A percentile compares a stretch with the other conserved stretches of the same genome.
Conservation (phyloP, 2,329 filamentous ascomycete genomes). For the Diplodia corticola region DNA sequence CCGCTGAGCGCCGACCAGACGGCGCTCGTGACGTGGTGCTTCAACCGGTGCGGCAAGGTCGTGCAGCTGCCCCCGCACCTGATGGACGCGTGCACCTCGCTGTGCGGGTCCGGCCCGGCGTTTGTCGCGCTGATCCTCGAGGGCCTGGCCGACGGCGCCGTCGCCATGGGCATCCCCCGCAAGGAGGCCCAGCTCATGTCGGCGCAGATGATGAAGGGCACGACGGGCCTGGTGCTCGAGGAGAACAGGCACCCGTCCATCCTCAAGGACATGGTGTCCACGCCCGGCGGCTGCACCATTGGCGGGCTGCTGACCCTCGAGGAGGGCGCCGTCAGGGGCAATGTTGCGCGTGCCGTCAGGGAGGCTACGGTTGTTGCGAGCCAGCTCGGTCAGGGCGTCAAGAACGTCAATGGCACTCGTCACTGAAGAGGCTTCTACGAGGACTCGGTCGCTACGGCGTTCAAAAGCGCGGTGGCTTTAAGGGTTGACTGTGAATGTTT, state of each 20-base stretch:
- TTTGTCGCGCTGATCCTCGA: constrained; percentile 77
- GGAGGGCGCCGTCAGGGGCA: constrained; percentile 68
- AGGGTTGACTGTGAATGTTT: background rate
- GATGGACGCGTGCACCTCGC: constrained; percentile 73
- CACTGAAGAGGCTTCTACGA: constrained; percentile 24
- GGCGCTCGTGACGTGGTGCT: constrained; percentile 71
- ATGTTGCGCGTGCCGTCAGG: constrained; percentile 66
- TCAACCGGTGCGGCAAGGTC: constrained; percentile 70
- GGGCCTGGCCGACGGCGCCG: constrained; percentile 72
- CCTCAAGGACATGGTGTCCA: constrained; percentile 73
- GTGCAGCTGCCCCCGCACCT: constrained; percentile 64
- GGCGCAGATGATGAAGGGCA: constrained; percentile 75
- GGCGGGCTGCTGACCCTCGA: constrained; percentile 72
- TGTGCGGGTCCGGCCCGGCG: constrained; percentile 73
- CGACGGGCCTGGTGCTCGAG: constrained; percentile 65
- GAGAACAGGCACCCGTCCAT: constrained; percentile 73
- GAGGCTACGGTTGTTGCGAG: constrained; percentile 71
- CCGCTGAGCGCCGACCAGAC: constrained; percentile 57
- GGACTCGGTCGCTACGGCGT: background rate
- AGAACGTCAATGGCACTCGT: constrained; percentile 49
- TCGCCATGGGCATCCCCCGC: constrained; percentile 75
- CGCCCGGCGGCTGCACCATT: constrained; percentile 76
- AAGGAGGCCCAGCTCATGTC: constrained; percentile 75
- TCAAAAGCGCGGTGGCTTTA: background rate
- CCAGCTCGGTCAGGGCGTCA: constrained; percentile 60